Evolutionary conservation across 2,329 filamentous ascomycete genomes (phyloP), one percentile per base, ranked within the genome.

Genomic region (Metarhizium rileyi): DNA sequence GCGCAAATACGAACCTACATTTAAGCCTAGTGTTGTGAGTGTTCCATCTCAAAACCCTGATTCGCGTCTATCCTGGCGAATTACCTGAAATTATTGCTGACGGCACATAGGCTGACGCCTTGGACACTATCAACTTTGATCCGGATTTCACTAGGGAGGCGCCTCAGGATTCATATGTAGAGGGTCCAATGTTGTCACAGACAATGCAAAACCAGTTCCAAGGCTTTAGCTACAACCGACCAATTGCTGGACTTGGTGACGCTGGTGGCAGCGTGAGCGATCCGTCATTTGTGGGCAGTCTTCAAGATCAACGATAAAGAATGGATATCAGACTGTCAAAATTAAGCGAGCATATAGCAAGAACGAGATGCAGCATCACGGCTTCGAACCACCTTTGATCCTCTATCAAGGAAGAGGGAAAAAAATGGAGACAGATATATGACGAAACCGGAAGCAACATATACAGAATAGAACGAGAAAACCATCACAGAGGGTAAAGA

Each of bases 181-280:
- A 97, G 26, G 91, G 90, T 0, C 87, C 89, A 0, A 77, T 89
- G 63, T 78, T 98, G 36, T 95, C 90, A n/a, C 82, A 93, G 68
- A 96, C 90, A 22, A 89, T 91, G 83, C 93, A 98, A 71, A 83
- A 95, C 67, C 90, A 95, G 63, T 98, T 98, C 65, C 81, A 84
- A 36, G 93, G 93, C 52, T 98, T 94, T 84, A 95, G 87, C 55
- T 97, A 97, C 76, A 97, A 96, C 71, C 82, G 93, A 52, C 93
- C 91, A 20, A 90, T 97, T 57, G 90, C 90, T 50, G 91, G 91
- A 47, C 78, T 96, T 33, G 90, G 89, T 41, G 91, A 97, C 68
- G 93, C 86, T 28, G 91, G 93, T 56, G 91, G 93, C 54, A 95
- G 90, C 70, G 86, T 97, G 55, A 94, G 86, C 70, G 93, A 95